Evolutionary conservation across 2,329 filamentous ascomycete genomes (phyloP).

Genomic region (Sporothrix humicola): DNA sequence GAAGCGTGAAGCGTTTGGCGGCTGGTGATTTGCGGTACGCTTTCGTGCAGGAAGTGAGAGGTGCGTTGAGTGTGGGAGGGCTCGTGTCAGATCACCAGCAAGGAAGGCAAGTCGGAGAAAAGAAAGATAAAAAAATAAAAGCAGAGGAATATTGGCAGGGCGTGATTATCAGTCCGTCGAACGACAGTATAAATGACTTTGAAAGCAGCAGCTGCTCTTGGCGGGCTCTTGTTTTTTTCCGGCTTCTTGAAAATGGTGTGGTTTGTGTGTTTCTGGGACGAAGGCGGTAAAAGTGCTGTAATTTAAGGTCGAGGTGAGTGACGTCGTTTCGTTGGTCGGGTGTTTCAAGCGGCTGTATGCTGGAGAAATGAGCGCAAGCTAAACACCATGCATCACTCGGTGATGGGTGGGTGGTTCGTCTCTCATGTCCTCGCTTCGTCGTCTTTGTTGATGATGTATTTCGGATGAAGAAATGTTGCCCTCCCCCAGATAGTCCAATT

Average conservation of each 20-base stretch:
- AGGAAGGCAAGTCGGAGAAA: neutral
- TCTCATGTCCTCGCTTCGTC: neutral
- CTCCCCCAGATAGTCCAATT: neutral
- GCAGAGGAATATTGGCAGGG: no score
- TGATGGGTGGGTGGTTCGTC: no score
- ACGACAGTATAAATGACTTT: constrained; percentile 2
- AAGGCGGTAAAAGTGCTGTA: neutral
- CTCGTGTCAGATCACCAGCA: constrained; percentile 30
- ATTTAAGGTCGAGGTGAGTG: neutral
- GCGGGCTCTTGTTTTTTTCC: neutral
- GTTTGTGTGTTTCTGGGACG: neutral
- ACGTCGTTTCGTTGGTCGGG: constrained; percentile 15
- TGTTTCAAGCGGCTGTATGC: constrained; percentile 2
- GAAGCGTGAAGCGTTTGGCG: neutral
- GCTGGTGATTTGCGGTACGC: neutral
- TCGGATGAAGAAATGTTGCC: neutral
- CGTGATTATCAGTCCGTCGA: neutral
- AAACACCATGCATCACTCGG: no score
- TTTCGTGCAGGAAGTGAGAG: neutral
- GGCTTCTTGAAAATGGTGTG: neutral
- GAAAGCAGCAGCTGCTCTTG: neutral
- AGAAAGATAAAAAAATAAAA: neutral
- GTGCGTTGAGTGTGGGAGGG: neutral
- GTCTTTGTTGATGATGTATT: neutral
- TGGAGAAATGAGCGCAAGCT: neutral